Evolutionary conservation across 768 basidiomycete species (phyloP).

Genomic region (Leccinum imitatum): DNA sequence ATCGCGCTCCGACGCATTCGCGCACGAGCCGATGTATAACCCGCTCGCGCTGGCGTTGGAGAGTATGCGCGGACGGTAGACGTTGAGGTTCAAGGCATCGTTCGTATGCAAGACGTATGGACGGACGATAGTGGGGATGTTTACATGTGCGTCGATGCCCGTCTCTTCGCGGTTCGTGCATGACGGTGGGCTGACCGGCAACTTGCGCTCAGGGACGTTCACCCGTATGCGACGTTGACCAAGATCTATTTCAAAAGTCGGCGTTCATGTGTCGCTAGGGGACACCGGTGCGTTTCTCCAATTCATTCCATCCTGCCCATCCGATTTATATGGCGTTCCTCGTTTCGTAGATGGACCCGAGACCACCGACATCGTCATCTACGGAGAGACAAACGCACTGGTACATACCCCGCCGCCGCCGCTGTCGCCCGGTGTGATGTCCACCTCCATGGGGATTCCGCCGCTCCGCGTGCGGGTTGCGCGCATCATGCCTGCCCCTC

Average conservation of each 20-base stretch:
- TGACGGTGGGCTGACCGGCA: not conserved
- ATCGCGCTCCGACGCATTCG: constrained; percentile 26
- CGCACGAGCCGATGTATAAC: constrained; percentile 53
- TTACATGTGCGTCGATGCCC: constrained; percentile 31
- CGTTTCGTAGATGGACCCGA: not conserved
- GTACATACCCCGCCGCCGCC: too few species aligned
- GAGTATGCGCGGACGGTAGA: constrained; percentile 75
- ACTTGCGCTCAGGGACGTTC: constrained; percentile 54
- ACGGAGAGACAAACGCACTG: too few species aligned
- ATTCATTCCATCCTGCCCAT: not conserved
- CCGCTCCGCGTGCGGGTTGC: too few species aligned
- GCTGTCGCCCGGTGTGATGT: too few species aligned
- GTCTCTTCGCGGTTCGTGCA: not conserved
- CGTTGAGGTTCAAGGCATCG: constrained; percentile 57
- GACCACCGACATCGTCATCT: too few species aligned
- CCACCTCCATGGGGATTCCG: too few species aligned
- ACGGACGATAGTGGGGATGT: constrained; percentile 53
- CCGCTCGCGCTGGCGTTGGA: constrained; percentile 72
- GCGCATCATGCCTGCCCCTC: too few species aligned
- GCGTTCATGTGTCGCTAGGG: constrained; percentile 68
- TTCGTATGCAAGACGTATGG: constrained; percentile 54
- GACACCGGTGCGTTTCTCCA: constrained; percentile 49
- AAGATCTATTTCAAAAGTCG: constrained; percentile 72
- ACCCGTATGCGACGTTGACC: constrained; percentile 60
- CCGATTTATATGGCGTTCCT: not conserved